A percentile compares a stretch with the other conserved stretches of the same genome.
These are phyloP conservation scores for Xylaria sp. DNA, from an alignment of 2,329 filamentous ascomycete species.

Conservation along the genomic window DNA sequence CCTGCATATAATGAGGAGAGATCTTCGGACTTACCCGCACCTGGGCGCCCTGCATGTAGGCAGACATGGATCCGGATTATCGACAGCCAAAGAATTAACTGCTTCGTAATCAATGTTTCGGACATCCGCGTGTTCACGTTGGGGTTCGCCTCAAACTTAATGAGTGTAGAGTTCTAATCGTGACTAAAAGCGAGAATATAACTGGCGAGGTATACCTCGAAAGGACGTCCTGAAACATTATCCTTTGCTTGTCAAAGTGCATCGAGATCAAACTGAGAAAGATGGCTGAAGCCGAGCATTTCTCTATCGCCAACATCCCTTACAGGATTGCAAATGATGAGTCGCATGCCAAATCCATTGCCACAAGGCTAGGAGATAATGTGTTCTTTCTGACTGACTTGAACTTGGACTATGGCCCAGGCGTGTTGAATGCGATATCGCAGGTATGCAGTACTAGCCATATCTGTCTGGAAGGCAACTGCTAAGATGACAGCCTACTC, in stretches of 20 bases:
- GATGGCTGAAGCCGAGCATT: constrained; percentile 53
- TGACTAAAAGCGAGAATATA: not conserved
- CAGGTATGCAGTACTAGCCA: constrained; percentile 30
- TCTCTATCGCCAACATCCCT: constrained; percentile 64
- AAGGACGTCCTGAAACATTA: not conserved
- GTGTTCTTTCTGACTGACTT: constrained; percentile 64
- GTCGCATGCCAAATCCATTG: constrained; percentile 56
- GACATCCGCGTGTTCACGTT: not conserved
- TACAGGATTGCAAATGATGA: constrained; percentile 62
- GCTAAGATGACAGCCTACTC: constrained; percentile 38
- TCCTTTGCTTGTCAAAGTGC: not conserved
- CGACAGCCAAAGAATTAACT: not conserved
- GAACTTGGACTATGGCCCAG: constrained; percentile 37
- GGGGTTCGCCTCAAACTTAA: not conserved
- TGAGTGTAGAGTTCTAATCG: not conserved
- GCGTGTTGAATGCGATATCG: constrained; percentile 32
- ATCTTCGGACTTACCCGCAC: not conserved
- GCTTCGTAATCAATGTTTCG: not conserved
- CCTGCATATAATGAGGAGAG: not conserved
- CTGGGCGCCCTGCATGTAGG: not conserved
- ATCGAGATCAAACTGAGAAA: not conserved
- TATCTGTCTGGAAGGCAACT: not conserved
- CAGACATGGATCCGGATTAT: too few species aligned
- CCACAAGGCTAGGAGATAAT: constrained; percentile 61
- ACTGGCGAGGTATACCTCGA: not conserved